Evolutionary conservation across 768 basidiomycete species (phyloP), one percentile per base, ranked within the genome.

Genomic region (Lepiota subincarnata): DNA sequence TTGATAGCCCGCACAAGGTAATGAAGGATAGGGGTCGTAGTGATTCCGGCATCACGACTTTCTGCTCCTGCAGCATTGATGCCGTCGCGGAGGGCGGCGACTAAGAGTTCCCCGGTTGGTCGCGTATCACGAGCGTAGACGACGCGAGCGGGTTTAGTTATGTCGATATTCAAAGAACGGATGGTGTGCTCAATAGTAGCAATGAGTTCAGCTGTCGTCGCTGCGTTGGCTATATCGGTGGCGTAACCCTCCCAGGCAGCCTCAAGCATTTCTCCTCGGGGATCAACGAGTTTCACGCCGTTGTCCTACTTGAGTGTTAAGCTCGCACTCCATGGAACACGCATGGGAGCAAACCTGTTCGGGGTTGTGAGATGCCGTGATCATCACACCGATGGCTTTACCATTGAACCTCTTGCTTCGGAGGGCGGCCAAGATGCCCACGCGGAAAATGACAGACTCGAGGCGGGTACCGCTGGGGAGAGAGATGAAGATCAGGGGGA

Each of bases 311-410:
- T 54, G 53, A 57, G 55, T 44, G 50, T 50, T 16, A 37, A 28
- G 55, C 50, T 59, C 28, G 20, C 41, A 50, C 11, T 39, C 39
- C 38, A 46, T 46, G 19, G 14, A n/a, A 26, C 39, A 26, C 18
- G 31, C 34, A 50, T 40, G 47, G 44, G 56, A 35, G 64, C 80
- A 59, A 63, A 94, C 95, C 65, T 83, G 79, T 66, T 95, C 95
- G n/a, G 97, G 96, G 67, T 99, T 99, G 70, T 99, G 97, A n/a
- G 93, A 96, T 2, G 97, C 97, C 35, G 97, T 99, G 66, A 99
- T 87, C 97, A 99, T 98, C 18, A 98, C 91, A 13, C 97, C 97
- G 61, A 99, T 89, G 20, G 86, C 87, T 66, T 86, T 88, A 22
- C 97, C 93, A 64, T 87, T 86, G n/a, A 94, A 77, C 58, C 83